Conservation (phyloP, 164 flowering plant species). For the Nelumbo lutea region DNA sequence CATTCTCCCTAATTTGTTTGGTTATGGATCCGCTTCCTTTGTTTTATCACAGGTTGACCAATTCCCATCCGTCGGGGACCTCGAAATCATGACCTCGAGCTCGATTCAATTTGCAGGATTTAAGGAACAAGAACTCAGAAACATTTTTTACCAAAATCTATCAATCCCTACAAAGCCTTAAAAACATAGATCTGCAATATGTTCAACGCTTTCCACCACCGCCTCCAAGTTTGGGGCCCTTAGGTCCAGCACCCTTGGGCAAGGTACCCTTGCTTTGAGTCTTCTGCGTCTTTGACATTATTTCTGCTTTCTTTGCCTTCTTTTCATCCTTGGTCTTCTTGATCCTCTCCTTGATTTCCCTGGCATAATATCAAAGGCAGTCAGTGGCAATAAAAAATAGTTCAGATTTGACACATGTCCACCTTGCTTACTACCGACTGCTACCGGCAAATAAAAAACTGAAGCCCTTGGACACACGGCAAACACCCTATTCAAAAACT, state of each 20-base stretch:
- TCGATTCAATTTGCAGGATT: background rate
- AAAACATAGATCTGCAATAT: background rate
- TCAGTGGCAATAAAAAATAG: background rate
- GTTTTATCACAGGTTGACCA: too few species aligned
- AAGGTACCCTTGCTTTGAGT: conserved; percentile 25
- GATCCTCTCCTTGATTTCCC: conserved; percentile 46
- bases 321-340: conserved; percentile 53
- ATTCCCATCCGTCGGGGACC: too few species aligned
- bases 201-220: conserved; percentile 47
- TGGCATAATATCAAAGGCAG: conserved; percentile 8
- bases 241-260: conserved; percentile 34
- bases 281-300: conserved; percentile 32
- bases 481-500: too few species aligned
- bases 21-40: too few species aligned
- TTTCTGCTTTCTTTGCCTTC: conserved; percentile 51
- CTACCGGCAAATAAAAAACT: too few species aligned
- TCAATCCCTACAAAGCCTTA: background rate
- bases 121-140: background rate
- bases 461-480: too few species aligned
- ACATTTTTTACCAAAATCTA: background rate
- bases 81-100: too few species aligned
- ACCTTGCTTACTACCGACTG: too few species aligned
- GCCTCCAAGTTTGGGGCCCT: conserved; percentile 45
- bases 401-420: too few species aligned
- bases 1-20: too few species aligned